Percentiles rank a stretch among this genome's conserved stretches.
Conservation (phyloP, 345 rosid species). For the Heritiera fomes region DNA sequence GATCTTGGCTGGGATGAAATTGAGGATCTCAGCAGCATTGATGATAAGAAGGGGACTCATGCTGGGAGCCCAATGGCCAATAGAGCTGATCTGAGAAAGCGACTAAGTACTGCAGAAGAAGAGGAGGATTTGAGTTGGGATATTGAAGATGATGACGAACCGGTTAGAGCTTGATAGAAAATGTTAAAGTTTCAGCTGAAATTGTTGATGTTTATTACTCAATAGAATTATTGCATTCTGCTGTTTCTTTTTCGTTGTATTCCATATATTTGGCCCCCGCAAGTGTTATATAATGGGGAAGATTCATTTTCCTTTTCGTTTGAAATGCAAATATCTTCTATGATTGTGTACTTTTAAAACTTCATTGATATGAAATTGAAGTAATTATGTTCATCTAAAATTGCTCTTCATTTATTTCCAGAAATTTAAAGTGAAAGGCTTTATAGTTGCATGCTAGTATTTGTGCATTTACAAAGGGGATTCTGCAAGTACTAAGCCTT, state of each 20-base stretch:
- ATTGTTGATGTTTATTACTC: constrained; percentile 4
- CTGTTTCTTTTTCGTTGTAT: not conserved
- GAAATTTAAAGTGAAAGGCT: not conserved
- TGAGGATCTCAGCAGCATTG: constrained; percentile 52
- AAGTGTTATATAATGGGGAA: constrained; percentile 25
- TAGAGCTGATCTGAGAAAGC: constrained; percentile 17
- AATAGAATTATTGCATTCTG: constrained; percentile 17
- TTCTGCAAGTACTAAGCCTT: not conserved
- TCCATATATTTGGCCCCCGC: constrained; percentile 14
- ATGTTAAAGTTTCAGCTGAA: not conserved
- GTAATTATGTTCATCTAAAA: constrained; percentile 16
- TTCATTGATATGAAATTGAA: constrained; percentile 11
- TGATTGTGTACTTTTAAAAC: constrained; percentile 21
- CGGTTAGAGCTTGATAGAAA: constrained; percentile 41
- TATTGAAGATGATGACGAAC: constrained; percentile 74
- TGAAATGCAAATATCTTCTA: constrained; percentile 21
- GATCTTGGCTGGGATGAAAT: constrained; percentile 66
- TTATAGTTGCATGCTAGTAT: not conserved
- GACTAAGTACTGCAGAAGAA: constrained; percentile 26
- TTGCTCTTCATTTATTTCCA: not conserved
- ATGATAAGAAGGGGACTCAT: constrained; percentile 40
- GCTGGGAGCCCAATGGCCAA: constrained; percentile 31
- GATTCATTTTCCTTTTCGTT: constrained; percentile 9
- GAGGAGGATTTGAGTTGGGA: constrained; percentile 87
- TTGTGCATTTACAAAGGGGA: not conserved